A percentile compares a stretch with the other conserved stretches of the same genome.
phyloP scores from a whole-genome alignment of 306 rosid genomes.

The Corylus heterophylla region DNA sequence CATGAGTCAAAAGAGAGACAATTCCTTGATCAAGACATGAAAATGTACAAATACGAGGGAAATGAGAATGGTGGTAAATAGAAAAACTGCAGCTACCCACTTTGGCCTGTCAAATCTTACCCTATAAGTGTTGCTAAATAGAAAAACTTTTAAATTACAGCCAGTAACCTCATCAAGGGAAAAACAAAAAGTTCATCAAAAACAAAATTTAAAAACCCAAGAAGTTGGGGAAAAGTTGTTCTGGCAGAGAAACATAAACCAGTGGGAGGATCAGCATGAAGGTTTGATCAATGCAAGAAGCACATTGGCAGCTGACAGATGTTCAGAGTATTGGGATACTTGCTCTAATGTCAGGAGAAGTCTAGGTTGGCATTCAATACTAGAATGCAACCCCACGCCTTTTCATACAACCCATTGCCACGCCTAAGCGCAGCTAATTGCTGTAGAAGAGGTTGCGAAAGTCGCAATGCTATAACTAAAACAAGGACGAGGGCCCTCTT shows the following conservation, averaged over 20 bases:
- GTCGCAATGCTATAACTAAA: constrained; percentile 67
- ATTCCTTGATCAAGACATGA: not conserved
- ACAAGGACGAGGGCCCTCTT: constrained; percentile 81
- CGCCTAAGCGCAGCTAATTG: not conserved
- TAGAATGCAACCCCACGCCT: constrained; percentile 97
- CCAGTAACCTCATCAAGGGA: not conserved
- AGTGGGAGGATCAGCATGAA: constrained; percentile 66
- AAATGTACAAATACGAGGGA: not conserved
- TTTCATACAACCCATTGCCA: constrained; percentile 63
- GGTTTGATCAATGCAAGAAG: constrained; percentile 67
- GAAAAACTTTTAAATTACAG: no score
- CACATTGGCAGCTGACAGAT: constrained; percentile 24
- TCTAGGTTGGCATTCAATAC: constrained; percentile 76
- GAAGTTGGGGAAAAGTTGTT: not conserved
- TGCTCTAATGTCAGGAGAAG: constrained; percentile 56
- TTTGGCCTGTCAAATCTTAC: no score
- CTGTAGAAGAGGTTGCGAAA: constrained; percentile 87
- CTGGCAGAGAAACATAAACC: not conserved
- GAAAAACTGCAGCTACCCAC: no score
- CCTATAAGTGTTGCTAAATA: no score
- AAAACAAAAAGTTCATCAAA: not conserved
- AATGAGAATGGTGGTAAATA: not conserved
- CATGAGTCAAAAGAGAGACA: not conserved
- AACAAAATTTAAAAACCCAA: not conserved
- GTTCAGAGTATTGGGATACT: constrained; percentile 24